Base-by-base conservation (phyloP, 345 rosid genomes). In the Clarkia xantiana region DNA sequence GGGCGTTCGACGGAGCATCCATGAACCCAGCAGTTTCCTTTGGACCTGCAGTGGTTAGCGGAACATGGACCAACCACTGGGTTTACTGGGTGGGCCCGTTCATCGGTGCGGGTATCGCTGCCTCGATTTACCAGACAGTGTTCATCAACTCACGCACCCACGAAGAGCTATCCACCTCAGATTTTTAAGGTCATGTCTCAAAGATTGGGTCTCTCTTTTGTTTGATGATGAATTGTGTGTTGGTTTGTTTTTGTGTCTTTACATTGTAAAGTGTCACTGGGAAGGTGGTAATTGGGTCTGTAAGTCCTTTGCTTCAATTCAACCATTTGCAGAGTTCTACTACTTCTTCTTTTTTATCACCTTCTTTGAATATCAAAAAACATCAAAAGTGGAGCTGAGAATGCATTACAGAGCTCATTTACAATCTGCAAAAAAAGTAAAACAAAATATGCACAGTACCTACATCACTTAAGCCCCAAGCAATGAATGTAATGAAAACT, bases 11-110 rank as follows among this genome's bases (percentile, higher is more conserved):
- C 9, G 95, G 95, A 14, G 97, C 90, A 2, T 78, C 97, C 2
- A 89, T 85, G 95, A 89, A 89, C 75, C 97, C 95, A 0, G 97
- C 97, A 0, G 95, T 89, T 20, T 76, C 94, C 3, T 89, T 85
- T 47, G 97, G 97, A 14, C 97, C 97, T 0, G 97, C 97, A 0
- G 80, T 89, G 42, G 95, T 85, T 49, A 82, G 95, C 80, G 78
- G 94, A 95, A 70, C 77, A 13, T 85, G 97, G 97, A 67, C 71
- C 17, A 71, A 65, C 65, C 95, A 89, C 66, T 82, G 97, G 95
- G 83, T 85, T 52, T 89, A 85, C 76, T 89, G 97, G 95, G 72
- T 76, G 6, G 97, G 97, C 36, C 95, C 95, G 1, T 69, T 85
- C 45, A 4, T 78, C 7, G 97, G 97, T 1, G 66, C 86, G 29